A percentile compares a stretch with the other conserved stretches of the same genome.
These are phyloP conservation scores for Epichloe aotearoae DNA, from an alignment of 2,329 filamentous ascomycete genomes.

Conservation along the genomic window DNA sequence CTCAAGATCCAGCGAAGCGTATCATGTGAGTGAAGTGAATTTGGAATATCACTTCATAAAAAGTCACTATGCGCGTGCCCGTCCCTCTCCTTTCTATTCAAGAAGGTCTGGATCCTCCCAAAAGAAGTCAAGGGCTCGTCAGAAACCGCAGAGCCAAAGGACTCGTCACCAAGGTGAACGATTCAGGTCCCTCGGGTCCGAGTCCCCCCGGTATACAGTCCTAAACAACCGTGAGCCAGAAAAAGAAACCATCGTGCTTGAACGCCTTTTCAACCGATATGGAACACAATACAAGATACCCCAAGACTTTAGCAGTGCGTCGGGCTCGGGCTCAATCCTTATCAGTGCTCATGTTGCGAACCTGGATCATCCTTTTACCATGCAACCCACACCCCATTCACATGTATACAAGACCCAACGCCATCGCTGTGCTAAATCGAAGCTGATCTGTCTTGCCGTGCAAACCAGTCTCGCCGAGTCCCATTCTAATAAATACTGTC, in stretches of 20 bases:
- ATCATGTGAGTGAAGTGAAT: no score
- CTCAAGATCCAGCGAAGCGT: no score
- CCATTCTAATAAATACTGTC: background rate
- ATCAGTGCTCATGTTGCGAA: background rate
- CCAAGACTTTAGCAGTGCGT: no score
- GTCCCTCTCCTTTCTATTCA: background rate
- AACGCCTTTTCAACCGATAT: no score
- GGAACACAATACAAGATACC: no score
- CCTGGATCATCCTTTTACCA: background rate
- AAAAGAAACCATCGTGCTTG: no score
- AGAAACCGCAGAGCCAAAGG: background rate
- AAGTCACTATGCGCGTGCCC: background rate
- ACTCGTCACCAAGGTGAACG: background rate
- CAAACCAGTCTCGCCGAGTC: constrained; percentile 4
- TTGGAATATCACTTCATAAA: no score
- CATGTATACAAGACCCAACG: constrained; percentile 11
- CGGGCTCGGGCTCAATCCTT: background rate
- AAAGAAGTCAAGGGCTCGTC: background rate
- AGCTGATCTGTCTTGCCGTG: constrained; percentile 3
- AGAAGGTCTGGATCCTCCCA: background rate
- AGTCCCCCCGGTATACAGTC: background rate
- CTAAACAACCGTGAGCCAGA: background rate
- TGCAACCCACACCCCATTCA: background rate
- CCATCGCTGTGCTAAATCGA: constrained; percentile 20
- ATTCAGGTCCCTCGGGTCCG: background rate